Percentiles rank a stretch among this genome's conserved stretches.
Evolutionary conservation across 2,329 filamentous ascomycete genomes (phyloP).

Genomic region (Penicillium sp.): DNA sequence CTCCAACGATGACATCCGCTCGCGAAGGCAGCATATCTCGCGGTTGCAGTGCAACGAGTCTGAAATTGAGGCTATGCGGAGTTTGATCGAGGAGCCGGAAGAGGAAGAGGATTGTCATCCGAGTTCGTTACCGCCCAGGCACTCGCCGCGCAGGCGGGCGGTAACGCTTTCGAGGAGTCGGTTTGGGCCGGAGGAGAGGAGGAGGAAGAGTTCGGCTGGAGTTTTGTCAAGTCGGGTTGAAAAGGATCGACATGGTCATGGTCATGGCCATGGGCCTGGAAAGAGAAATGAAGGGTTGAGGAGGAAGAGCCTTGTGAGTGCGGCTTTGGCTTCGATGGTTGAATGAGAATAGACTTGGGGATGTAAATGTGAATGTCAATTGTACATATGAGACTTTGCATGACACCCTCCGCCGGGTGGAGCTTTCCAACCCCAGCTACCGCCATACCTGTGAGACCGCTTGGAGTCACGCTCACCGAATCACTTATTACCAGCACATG

Average conservation of each 20-base stretch:
- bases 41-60: constrained; percentile 41
- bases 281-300: constrained; percentile 37
- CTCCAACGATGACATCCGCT: constrained; percentile 28
- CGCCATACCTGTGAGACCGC: too few relatives aligned
- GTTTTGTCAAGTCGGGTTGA: constrained; percentile 35
- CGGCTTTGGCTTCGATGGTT: constrained; percentile 39
- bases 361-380: not conserved
- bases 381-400: too few relatives aligned
- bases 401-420: too few relatives aligned
- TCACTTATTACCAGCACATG: too few relatives aligned
- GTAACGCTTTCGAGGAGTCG: constrained; percentile 32
- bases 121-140: constrained; percentile 38
- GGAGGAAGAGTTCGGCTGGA: constrained; percentile 33
- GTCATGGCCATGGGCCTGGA: constrained; percentile 25
- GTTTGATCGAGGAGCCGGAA: not conserved
- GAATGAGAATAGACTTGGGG: constrained; percentile 15
- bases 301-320: constrained; percentile 42
- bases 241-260: constrained; percentile 28
- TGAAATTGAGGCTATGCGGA: constrained; percentile 37
- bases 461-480: too few relatives aligned
- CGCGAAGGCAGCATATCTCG: constrained; percentile 43
- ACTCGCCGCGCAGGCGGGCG: constrained; percentile 35
- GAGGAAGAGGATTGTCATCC: constrained; percentile 41
- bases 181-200: constrained; percentile 25
- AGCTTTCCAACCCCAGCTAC: too few relatives aligned